A percentile compares a stretch with the other conserved stretches of the same genome.
Evolutionary conservation across 495 filamentous ascomycete species (phyloP).

Genomic region (Clohesyomyces aquaticus): DNA sequence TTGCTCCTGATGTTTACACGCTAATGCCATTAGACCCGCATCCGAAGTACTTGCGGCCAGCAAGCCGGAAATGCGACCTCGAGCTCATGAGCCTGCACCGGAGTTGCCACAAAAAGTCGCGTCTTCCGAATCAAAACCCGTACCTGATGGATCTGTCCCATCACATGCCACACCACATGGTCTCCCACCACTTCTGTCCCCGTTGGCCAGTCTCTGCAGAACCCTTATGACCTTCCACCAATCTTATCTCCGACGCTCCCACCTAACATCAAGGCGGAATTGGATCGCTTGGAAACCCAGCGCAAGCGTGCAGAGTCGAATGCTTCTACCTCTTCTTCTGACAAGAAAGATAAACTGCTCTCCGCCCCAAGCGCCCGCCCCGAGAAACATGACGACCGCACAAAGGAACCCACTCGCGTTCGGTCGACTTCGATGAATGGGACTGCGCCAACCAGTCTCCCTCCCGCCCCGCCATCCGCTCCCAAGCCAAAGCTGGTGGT

Average conservation of each 20-base stretch:
- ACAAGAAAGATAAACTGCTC: constrained; percentile 28
- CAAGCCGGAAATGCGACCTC: constrained; percentile 17
- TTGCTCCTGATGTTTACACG: not conserved
- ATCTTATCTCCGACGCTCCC: constrained; percentile 41
- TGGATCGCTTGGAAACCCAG: constrained; percentile 35
- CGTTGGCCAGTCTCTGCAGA: constrained; percentile 20
- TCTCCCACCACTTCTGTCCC: constrained; percentile 37
- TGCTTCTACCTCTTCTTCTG: constrained; percentile 34
- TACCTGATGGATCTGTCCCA: constrained; percentile 19
- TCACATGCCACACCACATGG: constrained; percentile 40
- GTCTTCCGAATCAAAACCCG: constrained; percentile 16
- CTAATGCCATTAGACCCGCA: constrained; percentile 21
- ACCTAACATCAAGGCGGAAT: constrained; percentile 34
- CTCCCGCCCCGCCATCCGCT: not conserved
- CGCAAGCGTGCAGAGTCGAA: constrained; percentile 40
- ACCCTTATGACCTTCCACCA: constrained; percentile 36
- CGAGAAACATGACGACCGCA: constrained; percentile 23
- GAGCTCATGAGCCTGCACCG: constrained; percentile 9
- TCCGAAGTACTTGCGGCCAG: constrained; percentile 1
- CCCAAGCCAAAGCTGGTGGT: constrained; percentile 24
- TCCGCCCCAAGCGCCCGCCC: constrained; percentile 19
- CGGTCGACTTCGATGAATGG: constrained; percentile 25
- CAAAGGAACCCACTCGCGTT: constrained; percentile 11
- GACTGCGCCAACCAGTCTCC: constrained; percentile 7
- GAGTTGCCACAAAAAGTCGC: constrained; percentile 6